Conservation (phyloP, 805 yeast species). For the Kazachstania viticola region DNA sequence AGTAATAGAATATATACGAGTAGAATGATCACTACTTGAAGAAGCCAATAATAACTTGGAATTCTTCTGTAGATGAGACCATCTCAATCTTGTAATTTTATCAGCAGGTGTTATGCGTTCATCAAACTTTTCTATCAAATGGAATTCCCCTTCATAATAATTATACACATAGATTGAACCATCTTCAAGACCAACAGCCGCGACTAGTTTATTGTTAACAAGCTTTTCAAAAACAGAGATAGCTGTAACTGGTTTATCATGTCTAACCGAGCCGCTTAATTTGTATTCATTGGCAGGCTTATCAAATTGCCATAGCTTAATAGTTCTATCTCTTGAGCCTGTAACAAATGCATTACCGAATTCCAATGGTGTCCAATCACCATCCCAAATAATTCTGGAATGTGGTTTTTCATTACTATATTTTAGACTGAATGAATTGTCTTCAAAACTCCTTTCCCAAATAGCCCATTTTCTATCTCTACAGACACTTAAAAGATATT, state of each 20-base stretch:
- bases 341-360: conserved; percentile 53
- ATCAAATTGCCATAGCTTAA: conserved; percentile 58
- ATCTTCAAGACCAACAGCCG: conserved; percentile 61
- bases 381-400: conserved; percentile 88
- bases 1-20: conserved; percentile 28
- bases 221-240: conserved; percentile 35
- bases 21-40: conserved; percentile 49
- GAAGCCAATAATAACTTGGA: conserved; percentile 43
- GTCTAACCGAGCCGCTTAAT: conserved; percentile 32
- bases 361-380: conserved; percentile 65
- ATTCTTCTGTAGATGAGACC: conserved; percentile 30
- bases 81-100: conserved; percentile 48
- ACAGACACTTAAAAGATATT: conserved; percentile 61
- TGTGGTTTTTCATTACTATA: conserved; percentile 61
- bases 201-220: conserved; percentile 22
- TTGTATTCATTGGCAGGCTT: conserved; percentile 28
- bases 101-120: conserved; percentile 43
- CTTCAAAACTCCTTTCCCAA: conserved; percentile 42
- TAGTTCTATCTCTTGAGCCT: conserved; percentile 73
- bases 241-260: conserved; percentile 54
- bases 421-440: conserved; percentile 31
- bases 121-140: conserved; percentile 27
- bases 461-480: conserved; percentile 81
- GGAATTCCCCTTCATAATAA: conserved; percentile 25
- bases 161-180: conserved; percentile 45